phyloP scores from a whole-genome alignment of 139 green algal species.

The Micractinium conductrix region DNA sequence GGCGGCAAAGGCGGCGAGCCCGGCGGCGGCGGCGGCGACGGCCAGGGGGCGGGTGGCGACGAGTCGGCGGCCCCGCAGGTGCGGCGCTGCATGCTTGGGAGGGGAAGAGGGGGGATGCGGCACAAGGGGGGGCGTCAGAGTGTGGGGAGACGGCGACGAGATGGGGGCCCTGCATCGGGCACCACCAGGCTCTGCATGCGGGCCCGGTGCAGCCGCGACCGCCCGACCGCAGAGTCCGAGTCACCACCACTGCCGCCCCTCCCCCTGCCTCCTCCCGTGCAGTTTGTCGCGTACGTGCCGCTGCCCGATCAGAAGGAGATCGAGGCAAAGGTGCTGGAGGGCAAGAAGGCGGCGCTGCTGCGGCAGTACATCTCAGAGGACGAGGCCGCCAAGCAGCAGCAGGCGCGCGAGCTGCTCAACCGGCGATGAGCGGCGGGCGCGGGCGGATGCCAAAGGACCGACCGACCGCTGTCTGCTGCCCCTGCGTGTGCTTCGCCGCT shows the following conservation, averaged over 20 bases:
- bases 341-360: slow-evolving; percentile 94
- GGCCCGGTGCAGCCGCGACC: too few relatives aligned
- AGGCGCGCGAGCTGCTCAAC: slow-evolving; percentile 82
- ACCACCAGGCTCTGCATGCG: too few relatives aligned
- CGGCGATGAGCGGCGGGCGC: slow-evolving; percentile 17
- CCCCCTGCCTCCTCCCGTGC: too few relatives aligned
- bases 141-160: slow-evolving; percentile 8
- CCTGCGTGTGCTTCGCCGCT: too few relatives aligned
- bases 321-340: slow-evolving; percentile 88
- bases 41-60: background rate
- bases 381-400: slow-evolving; percentile 77
- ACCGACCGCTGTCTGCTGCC: too few relatives aligned
- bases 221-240: too few relatives aligned
- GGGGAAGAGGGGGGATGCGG: background rate
- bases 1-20: slow-evolving; percentile 41
- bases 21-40: slow-evolving; percentile 14
- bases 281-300: slow-evolving; percentile 94
- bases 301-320: slow-evolving; percentile 94
- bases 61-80: background rate
- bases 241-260: too few relatives aligned
- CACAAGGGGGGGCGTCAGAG: too few relatives aligned
- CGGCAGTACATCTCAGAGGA: slow-evolving; percentile 81
- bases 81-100: too few relatives aligned
- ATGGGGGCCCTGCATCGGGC: background rate
- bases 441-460: too few relatives aligned